Evolutionary conservation across 2,329 filamentous ascomycete genomes (phyloP).

Genomic region (Bipolaris bicolor): DNA sequence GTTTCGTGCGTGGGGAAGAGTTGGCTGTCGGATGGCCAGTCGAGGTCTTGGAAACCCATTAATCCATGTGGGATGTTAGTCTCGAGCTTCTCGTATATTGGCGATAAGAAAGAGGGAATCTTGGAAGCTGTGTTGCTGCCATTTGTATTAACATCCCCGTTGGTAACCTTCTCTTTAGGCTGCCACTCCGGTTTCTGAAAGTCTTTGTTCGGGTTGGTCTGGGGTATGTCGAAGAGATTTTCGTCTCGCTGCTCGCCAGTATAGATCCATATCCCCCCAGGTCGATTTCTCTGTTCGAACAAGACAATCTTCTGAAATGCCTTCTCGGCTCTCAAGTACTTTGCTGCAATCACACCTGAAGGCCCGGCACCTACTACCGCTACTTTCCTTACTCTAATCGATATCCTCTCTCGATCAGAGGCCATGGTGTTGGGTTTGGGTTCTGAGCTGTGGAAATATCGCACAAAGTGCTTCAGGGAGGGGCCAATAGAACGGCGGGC

Average conservation of each 20-base stretch:
- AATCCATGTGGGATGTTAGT: conserved; percentile 84
- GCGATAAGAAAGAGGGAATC: conserved; percentile 73
- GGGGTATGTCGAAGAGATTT: conserved; percentile 64
- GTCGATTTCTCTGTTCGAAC: conserved; percentile 78
- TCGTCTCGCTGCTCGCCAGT: conserved; percentile 58
- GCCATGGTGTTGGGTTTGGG: conserved; percentile 5
- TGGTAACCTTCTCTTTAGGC: not conserved
- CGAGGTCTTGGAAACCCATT: conserved; percentile 78
- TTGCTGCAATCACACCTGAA: conserved; percentile 77
- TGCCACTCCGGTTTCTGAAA: conserved; percentile 67
- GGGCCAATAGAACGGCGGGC: not conserved
- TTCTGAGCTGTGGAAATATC: not conserved
- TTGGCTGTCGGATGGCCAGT: conserved; percentile 68
- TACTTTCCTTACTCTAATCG: conserved; percentile 61
- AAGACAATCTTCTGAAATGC: conserved; percentile 73
- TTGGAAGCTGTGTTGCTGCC: conserved; percentile 14
- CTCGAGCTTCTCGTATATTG: conserved; percentile 81
- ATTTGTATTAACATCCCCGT: not conserved
- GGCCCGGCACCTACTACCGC: conserved; percentile 86
- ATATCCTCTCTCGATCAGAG: conserved; percentile 18
- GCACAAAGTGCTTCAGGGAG: not conserved
- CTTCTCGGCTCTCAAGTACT: conserved; percentile 75
- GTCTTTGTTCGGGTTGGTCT: conserved; percentile 66
- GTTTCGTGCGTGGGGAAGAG: conserved; percentile 76
- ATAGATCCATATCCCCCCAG: conserved; percentile 90